Evolutionary conservation across 331 rosid genomes (phyloP), one percentile per base, ranked within the genome.

Genomic region (Pyracantha coccinea): DNA sequence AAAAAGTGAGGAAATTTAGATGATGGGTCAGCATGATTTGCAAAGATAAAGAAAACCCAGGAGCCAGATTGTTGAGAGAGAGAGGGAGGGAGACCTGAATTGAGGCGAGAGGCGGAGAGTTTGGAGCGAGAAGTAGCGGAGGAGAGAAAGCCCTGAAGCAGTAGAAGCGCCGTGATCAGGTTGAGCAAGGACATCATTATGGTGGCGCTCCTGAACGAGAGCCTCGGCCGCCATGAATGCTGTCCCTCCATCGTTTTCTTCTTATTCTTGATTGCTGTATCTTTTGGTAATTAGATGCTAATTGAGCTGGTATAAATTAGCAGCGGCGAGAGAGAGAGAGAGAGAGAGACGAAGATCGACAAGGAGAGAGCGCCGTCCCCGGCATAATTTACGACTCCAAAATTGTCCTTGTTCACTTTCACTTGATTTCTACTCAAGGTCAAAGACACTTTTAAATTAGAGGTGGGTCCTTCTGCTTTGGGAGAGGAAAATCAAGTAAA

Each of bases 201-300:
- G 66, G 99, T 94, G 19, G 96, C 99, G 80, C 69, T 92, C 77
- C 89, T 90, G 88, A 92, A 94, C 47, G 99, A 90, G 54, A 92
- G 77, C 74, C 88, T 85, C 63, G 82, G 76, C 77, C 78, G 86
- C 95, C 91, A 90, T 85, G 92, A 77, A 73, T 88, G 99, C 65
- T 83, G 96, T 12, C 83, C 87, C 85, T 94, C 99, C 99, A 94
- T 90, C 25, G 60, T 25, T 25, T 25, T 25, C 97, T 78, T 74
- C 50, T 65, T 68, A 28, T 38, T 38, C 45, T 73, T 70, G 35
- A 60, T 32, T 63, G n/a, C 28, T 2, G 32, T 24, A 35, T 16
- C 20, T 44, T 16, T 57, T 57, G 15, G 29, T 57, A 4, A 31
- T 29, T 9, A 16, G 66, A 1, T 72, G 19, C 28, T 25, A 19